Conservation (phyloP, 1,284 basidiomycete species). For the Jaminaea rosea region DNA sequence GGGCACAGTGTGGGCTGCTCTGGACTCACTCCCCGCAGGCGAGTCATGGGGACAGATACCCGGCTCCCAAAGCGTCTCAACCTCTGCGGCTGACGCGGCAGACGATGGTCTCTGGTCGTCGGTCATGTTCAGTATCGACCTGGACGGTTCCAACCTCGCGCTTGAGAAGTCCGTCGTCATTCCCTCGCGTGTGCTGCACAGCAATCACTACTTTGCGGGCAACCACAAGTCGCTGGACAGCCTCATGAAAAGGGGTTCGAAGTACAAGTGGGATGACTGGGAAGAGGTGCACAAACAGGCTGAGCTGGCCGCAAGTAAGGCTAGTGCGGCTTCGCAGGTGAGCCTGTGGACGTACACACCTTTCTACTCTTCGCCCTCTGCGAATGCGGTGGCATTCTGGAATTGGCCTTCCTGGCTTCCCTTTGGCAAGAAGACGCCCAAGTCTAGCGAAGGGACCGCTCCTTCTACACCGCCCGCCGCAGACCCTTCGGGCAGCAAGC, state of each 20-base stretch:
- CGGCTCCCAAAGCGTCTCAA: neutral
- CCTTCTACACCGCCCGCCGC: neutral
- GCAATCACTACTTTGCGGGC: conserved; percentile 28
- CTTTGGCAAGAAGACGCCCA: conserved; percentile 13
- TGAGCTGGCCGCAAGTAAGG: no score
- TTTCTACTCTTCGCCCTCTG: no score
- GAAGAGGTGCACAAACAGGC: no score
- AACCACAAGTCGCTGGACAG: conserved; percentile 19
- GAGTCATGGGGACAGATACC: conserved; percentile 16
- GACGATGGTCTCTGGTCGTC: conserved; percentile 36
- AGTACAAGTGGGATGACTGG: conserved; percentile 27
- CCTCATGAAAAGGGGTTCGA: conserved; percentile 23
- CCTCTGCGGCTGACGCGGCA: conserved; percentile 8
- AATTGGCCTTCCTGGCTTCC: conserved; percentile 38
- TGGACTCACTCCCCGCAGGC: conserved; percentile 28
- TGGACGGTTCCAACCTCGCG: conserved; percentile 19
- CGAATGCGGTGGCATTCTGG: conserved; percentile 9
- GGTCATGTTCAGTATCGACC: conserved; percentile 23
- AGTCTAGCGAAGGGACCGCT: neutral
- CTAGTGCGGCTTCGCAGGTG: no score
- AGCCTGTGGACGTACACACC: no score
- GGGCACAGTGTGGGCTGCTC: conserved; percentile 29
- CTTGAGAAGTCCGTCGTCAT: conserved; percentile 25
- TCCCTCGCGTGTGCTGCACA: conserved; percentile 21
- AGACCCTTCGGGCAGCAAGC: conserved; percentile 14